phyloP scores from a whole-genome alignment of 1,284 basidiomycete genomes.

The Tremellales sp. region DNA sequence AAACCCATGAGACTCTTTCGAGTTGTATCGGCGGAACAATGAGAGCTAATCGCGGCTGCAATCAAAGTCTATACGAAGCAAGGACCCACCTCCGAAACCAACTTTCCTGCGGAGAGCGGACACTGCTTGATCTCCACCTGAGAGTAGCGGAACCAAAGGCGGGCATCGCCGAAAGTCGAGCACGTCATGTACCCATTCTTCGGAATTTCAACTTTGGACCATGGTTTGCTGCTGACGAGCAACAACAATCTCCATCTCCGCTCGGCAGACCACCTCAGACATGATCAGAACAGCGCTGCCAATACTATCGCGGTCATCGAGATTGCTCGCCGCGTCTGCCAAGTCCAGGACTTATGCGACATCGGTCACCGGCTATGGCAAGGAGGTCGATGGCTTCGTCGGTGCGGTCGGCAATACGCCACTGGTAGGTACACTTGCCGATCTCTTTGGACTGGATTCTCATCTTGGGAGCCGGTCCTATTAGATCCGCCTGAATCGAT shows the following conservation, averaged over 20 bases:
- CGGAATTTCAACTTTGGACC: too few relatives aligned
- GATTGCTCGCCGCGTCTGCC: conserved; percentile 13
- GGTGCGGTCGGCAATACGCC: conserved; percentile 94
- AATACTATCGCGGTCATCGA: conserved; percentile 12
- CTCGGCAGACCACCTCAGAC: neutral
- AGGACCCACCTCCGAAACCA: too few relatives aligned
- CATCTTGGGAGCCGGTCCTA: neutral
- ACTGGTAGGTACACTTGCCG: conserved; percentile 57
- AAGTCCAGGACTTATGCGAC: conserved; percentile 38
- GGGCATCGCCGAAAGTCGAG: too few relatives aligned
- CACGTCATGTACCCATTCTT: too few relatives aligned
- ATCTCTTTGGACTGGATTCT: neutral
- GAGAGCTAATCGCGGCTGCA: too few relatives aligned
- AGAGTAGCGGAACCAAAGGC: too few relatives aligned
- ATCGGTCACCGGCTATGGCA: conserved; percentile 31
- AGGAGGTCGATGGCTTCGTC: conserved; percentile 72
- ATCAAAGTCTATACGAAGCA: too few relatives aligned
- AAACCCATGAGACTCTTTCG: too few relatives aligned
- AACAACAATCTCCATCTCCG: neutral
- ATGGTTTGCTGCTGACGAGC: too few relatives aligned
- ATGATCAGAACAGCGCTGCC: neutral
- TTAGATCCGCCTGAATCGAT: conserved; percentile 74
- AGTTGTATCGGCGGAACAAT: too few relatives aligned
- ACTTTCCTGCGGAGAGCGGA: too few relatives aligned
- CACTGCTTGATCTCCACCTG: too few relatives aligned